Base-by-base conservation (phyloP, 2,329 filamentous ascomycete species). In the Chrysoporthe deuterocubensis region DNA sequence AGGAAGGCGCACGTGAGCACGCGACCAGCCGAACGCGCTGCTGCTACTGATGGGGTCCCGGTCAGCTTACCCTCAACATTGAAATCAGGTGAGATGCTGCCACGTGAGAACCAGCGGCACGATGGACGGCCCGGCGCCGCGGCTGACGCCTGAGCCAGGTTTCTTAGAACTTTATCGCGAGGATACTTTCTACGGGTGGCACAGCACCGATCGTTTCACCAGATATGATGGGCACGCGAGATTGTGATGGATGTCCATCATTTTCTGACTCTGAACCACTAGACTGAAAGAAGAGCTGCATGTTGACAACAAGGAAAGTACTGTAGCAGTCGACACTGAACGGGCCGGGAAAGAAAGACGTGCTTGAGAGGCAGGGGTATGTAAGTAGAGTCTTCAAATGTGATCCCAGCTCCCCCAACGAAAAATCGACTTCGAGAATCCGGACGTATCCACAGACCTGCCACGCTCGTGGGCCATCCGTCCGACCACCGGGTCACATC, bases 311-410 rank as follows among this genome's bases (percentile, higher is more conserved):
- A 70, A 69, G 64, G 64, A 69, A 70, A 70, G 61, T 65, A 67
- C 64, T 69, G 67, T 70, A 70, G 64, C 59, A 70, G 64, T 70
- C 66, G 66, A 65, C 59, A 68, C 68, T 68, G 48, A 66, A 70
- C 68, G 46, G 66, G 68, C 68, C 64, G 67, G 61, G 59, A 62
- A 65, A 60, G 63, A 64, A 66, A 67, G 67, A 70, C 66, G 67
- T 70, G 66, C 64, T 62, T 69, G 50, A 65, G 67, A 70, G 64
- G 67, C 62, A 68, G 61, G 69, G 69, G 69, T 70, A 70, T 70
- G 69, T 64, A 68, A 70, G 60, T 69, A 67, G 69, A 70, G 69
- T 64, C 64, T 67, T 67, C 64, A 69, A 62, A 70, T 70, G 69
- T 64, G 69, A 69, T 69, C 67, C 69, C 69, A 66, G 64, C 69